A percentile compares a stretch with the other conserved stretches of the same genome.
Conservation (phyloP, 192 early-diverging fungal genomes). For the Helicostylum pulchrum region DNA sequence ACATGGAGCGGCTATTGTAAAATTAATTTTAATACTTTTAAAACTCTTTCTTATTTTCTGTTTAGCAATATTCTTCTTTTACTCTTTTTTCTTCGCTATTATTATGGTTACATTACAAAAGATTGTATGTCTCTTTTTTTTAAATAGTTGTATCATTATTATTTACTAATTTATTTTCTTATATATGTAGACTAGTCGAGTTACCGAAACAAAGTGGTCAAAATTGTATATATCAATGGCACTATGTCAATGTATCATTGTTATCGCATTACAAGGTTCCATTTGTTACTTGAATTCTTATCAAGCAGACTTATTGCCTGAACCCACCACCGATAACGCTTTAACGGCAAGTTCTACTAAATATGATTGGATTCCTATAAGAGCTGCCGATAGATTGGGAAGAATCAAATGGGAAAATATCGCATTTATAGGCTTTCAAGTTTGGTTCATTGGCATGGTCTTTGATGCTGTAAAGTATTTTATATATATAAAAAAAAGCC, state of each 20-base stretch:
- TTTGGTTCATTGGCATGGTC: conserved; percentile 38
- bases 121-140: conserved; percentile 10
- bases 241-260: conserved; percentile 29
- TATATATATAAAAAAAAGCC: not conserved
- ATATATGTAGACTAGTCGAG: conserved; percentile 23
- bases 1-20: not conserved
- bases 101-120: conserved; percentile 2
- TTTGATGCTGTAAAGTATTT: conserved; percentile 37
- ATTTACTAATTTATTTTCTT: not conserved
- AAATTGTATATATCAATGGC: conserved; percentile 34
- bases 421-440: conserved; percentile 38
- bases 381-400: conserved; percentile 29
- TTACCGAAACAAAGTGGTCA: conserved; percentile 38
- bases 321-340: conserved; percentile 7
- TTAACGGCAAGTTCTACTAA: conserved; percentile 3
- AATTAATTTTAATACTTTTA: not conserved
- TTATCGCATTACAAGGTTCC: conserved; percentile 25
- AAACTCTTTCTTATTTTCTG: not conserved
- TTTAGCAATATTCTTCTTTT: not conserved
- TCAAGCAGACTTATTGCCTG: conserved; percentile 22
- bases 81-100: not conserved
- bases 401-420: conserved; percentile 44
- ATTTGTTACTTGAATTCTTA: conserved; percentile 32
- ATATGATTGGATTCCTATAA: conserved; percentile 3
- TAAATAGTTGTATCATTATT: not conserved